Conservation (phyloP, 768 basidiomycete species). For the Pleurotus eryngii region DNA sequence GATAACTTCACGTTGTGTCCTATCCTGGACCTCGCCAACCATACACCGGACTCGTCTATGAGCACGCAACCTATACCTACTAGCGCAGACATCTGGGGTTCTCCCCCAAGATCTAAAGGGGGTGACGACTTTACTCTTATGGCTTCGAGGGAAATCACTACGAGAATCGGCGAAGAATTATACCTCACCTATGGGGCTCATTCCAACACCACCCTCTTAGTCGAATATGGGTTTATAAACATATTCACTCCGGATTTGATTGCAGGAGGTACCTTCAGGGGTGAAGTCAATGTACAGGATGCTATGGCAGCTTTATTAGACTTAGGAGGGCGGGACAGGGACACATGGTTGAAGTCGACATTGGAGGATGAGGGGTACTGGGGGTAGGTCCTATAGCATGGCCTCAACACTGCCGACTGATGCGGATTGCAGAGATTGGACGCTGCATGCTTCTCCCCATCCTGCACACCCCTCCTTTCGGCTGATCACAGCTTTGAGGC, state of each 20-base stretch:
- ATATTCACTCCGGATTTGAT: slow-evolving; percentile 23
- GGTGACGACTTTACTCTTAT: slow-evolving; percentile 50
- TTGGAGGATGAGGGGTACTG: slow-evolving; percentile 74
- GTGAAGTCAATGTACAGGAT: slow-evolving; percentile 64
- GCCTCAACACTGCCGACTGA: background rate
- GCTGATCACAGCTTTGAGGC: slow-evolving; percentile 65
- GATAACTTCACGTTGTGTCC: slow-evolving; percentile 89
- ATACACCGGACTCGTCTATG: slow-evolving; percentile 36
- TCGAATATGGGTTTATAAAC: slow-evolving; percentile 89
- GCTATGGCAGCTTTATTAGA: slow-evolving; percentile 50
- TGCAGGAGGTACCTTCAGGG: slow-evolving; percentile 26
- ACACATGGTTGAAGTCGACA: slow-evolving; percentile 44
- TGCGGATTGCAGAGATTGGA: slow-evolving; percentile 66
- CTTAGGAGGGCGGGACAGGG: slow-evolving; percentile 30
- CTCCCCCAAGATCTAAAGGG: slow-evolving; percentile 28
- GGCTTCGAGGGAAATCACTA: slow-evolving; percentile 39
- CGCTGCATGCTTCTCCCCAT: slow-evolving; percentile 55
- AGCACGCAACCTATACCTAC: slow-evolving; percentile 41
- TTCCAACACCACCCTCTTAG: slow-evolving; percentile 70
- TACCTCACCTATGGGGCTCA: slow-evolving; percentile 80
- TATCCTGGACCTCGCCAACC: slow-evolving; percentile 90
- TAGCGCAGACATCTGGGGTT: slow-evolving; percentile 32
- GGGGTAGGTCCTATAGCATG: slow-evolving; percentile 54
- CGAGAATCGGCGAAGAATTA: slow-evolving; percentile 60
- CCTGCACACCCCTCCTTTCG: slow-evolving; percentile 80